Evolutionary conservation across 2,329 filamentous ascomycete species (phyloP).

Genomic region (Alternaria triticimaculans): DNA sequence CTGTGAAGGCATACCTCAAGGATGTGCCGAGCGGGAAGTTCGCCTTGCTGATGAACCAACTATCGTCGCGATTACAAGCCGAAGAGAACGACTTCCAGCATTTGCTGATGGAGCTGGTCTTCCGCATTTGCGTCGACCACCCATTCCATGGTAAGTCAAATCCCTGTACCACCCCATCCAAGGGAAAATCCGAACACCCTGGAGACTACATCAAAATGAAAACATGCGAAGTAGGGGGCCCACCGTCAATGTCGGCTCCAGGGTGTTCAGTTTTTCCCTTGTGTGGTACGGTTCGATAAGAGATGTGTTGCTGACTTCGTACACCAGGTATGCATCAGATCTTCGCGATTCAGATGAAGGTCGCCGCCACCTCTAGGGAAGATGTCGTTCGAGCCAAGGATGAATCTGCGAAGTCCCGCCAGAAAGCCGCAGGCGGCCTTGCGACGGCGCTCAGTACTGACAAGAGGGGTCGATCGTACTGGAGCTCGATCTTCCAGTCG

Average conservation of each 20-base stretch:
- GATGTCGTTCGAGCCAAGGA: conserved; percentile 68
- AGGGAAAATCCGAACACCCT: neutral
- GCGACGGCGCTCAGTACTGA: conserved; percentile 65
- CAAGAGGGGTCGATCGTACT: conserved; percentile 62
- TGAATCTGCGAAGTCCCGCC: conserved; percentile 74
- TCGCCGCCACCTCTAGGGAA: conserved; percentile 63
- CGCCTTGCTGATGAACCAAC: conserved; percentile 89
- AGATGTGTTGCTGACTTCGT: neutral
- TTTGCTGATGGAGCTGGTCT: conserved; percentile 74
- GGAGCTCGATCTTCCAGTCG: conserved; percentile 75
- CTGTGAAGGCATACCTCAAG: conserved; percentile 72
- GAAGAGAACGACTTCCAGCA: conserved; percentile 74
- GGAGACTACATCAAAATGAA: neutral
- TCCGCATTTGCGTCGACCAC: conserved; percentile 87
- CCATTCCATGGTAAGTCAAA: conserved; percentile 74
- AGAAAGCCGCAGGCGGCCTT: conserved; percentile 74
- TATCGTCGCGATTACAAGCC: conserved; percentile 88
- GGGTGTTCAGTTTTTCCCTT: neutral
- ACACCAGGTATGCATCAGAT: conserved; percentile 82
- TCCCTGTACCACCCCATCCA: neutral
- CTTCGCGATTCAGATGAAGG: conserved; percentile 65
- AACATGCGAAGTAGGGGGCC: neutral
- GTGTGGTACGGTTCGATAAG: accelerated
- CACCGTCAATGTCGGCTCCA: neutral
- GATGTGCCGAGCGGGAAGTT: conserved; percentile 91